phyloP scores from a whole-genome alignment of 495 filamentous ascomycete genomes.

The Penicillium lividum region DNA sequence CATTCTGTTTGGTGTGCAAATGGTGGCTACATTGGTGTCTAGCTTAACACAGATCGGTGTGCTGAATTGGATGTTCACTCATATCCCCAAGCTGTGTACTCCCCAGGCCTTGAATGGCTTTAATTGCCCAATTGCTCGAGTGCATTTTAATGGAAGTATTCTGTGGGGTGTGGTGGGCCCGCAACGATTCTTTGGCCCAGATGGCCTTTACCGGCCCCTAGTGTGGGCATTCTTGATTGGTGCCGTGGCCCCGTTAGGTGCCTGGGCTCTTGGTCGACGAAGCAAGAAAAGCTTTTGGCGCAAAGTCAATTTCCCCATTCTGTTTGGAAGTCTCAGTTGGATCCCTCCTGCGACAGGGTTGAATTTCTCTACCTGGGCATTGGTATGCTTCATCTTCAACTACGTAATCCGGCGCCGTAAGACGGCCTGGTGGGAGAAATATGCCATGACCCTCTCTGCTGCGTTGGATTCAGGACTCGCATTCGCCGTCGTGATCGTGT shows the following conservation, averaged over 20 bases:
- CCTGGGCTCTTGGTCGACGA: conserved; percentile 61
- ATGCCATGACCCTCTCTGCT: conserved; percentile 83
- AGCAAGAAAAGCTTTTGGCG: conserved; percentile 48
- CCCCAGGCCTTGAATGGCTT: conserved; percentile 78
- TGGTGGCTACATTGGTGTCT: conserved; percentile 76
- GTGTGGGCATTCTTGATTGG: conserved; percentile 77
- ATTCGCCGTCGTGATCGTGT: conserved; percentile 75
- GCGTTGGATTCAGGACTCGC: conserved; percentile 81
- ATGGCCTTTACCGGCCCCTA: conserved; percentile 60
- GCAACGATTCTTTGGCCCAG: conserved; percentile 66
- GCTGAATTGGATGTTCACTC: conserved; percentile 84
- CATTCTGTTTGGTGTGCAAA: conserved; percentile 72
- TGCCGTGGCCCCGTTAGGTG: conserved; percentile 63
- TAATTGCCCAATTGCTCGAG: conserved; percentile 81
- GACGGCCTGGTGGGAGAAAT: conserved; percentile 80
- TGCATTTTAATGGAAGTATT: conserved; percentile 87
- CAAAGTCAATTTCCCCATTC: conserved; percentile 46
- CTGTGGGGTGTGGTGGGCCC: conserved; percentile 89
- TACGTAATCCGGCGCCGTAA: conserved; percentile 66
- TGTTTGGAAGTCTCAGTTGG: conserved; percentile 56
- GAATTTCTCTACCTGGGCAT: conserved; percentile 36
- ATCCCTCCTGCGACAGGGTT: conserved; percentile 68
- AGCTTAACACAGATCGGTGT: conserved; percentile 80
- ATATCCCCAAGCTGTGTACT: conserved; percentile 77
- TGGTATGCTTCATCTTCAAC: conserved; percentile 83